Base-by-base conservation (phyloP, 2,329 filamentous ascomycete species). In the Phoma sp. region DNA sequence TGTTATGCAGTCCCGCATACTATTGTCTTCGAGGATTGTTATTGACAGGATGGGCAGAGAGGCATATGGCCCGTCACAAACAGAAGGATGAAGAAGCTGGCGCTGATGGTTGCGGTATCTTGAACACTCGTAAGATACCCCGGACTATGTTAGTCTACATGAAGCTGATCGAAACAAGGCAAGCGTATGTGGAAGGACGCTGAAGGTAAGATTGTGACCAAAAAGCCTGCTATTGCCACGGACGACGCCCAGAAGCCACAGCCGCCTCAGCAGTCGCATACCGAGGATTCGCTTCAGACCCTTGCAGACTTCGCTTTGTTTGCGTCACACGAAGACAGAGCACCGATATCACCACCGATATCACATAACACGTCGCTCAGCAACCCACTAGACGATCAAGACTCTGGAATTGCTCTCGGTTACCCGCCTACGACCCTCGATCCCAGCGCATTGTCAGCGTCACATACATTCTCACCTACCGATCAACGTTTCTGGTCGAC, bases 51-150 rank as follows among this genome's bases (percentile, higher is more conserved):
- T 58, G 51, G 38, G 25, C 52, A 86, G 85, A 82, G 36, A 78
- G 85, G 61, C 85, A 88, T 68, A 82, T 87, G 76, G 68, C 71
- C 44, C 77, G 81, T 6, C 81, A 83, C 65, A 77, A 76, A 9
- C 80, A 84, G 54, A 84, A 81, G 57, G 83, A 85, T 65, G 75
- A 80, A 31, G 82, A 84, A 74, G 82, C 82, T 58, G 81, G 82
- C 36, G 81, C 81, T 15, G 77, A 80, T 60, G 82, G 82, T 13
- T 74, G 71, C 38, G 81, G 81, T 27, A 69, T 79, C 27, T 68
- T 85, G 13, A 82, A 84, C 55, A 85, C 83, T 6, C 75, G 83
- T 39, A 40, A 36, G 51, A 6, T 13, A 4, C 3, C 6, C 10
- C 21, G 9, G 12, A 25, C 25, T 3, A 21, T 13, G 0, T 12